These are phyloP conservation scores for Hypoxylon sp. DNA, from an alignment of 2,329 filamentous ascomycete species.

Conservation along the genomic window DNA sequence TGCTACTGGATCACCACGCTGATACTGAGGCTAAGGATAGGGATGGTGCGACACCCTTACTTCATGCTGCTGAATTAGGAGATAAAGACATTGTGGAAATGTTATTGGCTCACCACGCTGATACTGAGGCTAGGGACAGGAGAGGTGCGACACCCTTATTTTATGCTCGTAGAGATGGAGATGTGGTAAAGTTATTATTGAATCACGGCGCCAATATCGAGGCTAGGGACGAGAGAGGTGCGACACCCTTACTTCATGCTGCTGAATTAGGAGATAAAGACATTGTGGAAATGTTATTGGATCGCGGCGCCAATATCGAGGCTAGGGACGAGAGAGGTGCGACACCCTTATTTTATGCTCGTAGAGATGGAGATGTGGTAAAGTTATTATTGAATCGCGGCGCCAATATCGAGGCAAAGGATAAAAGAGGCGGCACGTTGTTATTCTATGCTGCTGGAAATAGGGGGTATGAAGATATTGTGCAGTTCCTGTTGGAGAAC, in stretches of 20 bases:
- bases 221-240: too few relatives aligned
- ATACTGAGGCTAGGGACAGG: too few relatives aligned
- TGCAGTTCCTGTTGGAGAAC: background rate
- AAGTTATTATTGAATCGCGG: background rate
- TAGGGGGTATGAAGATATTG: background rate
- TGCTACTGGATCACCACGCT: too few relatives aligned
- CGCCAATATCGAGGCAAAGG: background rate
- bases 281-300: background rate
- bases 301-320: background rate
- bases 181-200: background rate
- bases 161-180: too few relatives aligned
- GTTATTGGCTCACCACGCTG: background rate
- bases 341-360: background rate
- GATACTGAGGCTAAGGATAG: too few relatives aligned
- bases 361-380: background rate
- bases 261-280: background rate
- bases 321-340: too few relatives aligned
- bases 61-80: background rate
- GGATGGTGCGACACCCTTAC: background rate
- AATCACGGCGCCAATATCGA: background rate
- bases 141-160: too few relatives aligned
- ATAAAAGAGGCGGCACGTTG: too few relatives aligned
- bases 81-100: background rate
- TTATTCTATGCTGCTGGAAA: background rate
- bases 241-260: background rate